These are phyloP conservation scores for Eucalyptus pumila DNA, from an alignment of 345 rosid species.

Conservation along the genomic window DNA sequence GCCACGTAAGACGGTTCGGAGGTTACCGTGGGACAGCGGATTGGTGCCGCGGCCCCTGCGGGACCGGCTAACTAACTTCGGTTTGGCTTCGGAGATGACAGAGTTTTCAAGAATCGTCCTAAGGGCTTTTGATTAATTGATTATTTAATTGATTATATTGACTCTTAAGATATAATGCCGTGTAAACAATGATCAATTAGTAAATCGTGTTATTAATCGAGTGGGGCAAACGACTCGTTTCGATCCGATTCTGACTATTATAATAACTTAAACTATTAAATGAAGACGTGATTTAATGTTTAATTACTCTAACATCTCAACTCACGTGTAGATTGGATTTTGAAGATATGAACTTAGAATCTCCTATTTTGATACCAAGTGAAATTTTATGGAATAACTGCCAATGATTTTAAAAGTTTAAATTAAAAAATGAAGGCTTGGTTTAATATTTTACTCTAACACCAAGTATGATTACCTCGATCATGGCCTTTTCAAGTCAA, in stretches of 20 bases:
- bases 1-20: not conserved
- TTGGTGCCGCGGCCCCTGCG: not conserved
- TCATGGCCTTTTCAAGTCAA: not conserved
- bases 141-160: not conserved
- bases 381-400: rapidly evolving
- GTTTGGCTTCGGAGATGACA: not conserved
- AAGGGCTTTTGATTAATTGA: not conserved
- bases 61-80: not conserved
- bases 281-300: rapidly evolving
- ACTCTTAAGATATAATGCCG: not conserved
- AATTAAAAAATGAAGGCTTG: rapidly evolving
- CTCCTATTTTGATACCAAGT: rapidly evolving
- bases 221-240: not conserved
- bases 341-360: rapidly evolving
- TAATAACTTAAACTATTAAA: too few species aligned
- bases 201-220: not conserved
- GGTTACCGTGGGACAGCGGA: not conserved
- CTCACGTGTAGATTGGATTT: rapidly evolving
- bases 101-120: not conserved
- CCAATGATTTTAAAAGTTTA: rapidly evolving
- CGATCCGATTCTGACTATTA: rapidly evolving
- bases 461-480: not conserved
- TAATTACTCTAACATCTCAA: too few species aligned
- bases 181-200: not conserved
- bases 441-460: too few species aligned